Evolutionary conservation across 257 asterid species (phyloP), one percentile per base, ranked within the genome.

Genomic region (Fraxinus cuspidata): DNA sequence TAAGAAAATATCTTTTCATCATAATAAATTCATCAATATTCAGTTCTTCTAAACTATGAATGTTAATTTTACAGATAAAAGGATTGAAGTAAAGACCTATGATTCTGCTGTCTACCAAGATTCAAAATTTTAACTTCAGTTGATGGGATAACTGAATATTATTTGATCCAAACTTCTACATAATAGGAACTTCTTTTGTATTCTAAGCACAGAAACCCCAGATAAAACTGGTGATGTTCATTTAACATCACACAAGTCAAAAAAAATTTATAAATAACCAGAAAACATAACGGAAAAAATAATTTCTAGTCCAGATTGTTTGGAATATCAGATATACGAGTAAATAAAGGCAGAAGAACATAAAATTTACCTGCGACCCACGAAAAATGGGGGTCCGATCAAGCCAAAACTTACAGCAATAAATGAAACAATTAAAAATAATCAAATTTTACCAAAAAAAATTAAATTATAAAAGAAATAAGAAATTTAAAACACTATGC

Each of bases 291-390:
- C 81, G n/a, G 1, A 11, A 29, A 11, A 19, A 60, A 29, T n/a
- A 5, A 34, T 21, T 47, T 21, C 58, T n/a, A 25, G 42, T 53
- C 18, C 32, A 60, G 68, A 25, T 60, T 23, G 32, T 60, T 60
- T 3, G 16, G 28, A 80, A 68, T 70, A 72, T 86, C 78, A 73
- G 78, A 77, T 70, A 70, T 74, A 25, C 13, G 74, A 71, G 69
- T 15, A 37, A 63, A 29, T 15, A 60, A 76, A 70, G 19, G 31
- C 29, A 76, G 69, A 53, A 21, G 32, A 25, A 60, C 32, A 60
- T 27, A 58, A 58, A 21, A n/a, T 60, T 10, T 60, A 60, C 68
- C 68, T 10, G 68, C 32, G 68, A 60, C 68, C 68, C 68, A 60
- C 32, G 3, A 21, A 53, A 60, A 60, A 8, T 10, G 32, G 13